Percentiles rank a stretch among this genome's conserved stretches.
Conservation (phyloP, 1,139 yeast species). For the Pichia sp. region DNA sequence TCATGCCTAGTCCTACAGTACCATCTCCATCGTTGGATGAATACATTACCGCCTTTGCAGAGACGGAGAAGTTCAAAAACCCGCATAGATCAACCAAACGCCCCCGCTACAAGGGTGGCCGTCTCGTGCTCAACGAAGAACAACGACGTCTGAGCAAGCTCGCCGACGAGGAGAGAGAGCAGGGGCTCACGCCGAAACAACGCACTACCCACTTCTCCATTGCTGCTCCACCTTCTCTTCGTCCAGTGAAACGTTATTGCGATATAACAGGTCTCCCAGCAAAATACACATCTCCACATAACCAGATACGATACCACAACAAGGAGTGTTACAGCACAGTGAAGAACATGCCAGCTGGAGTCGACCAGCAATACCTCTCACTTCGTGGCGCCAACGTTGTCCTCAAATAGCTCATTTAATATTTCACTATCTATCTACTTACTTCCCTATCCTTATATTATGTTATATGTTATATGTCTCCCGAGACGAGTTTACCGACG, state of each 20-base stretch:
- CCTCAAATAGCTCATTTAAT: conserved; percentile 36
- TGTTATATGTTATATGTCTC: neutral
- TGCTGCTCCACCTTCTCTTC: conserved; percentile 83
- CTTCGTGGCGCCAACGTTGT: conserved; percentile 86
- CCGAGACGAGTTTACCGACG: too few relatives aligned
- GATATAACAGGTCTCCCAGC: conserved; percentile 90
- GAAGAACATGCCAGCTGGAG: conserved; percentile 78
- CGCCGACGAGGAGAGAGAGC: conserved; percentile 15
- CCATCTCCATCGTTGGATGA: conserved; percentile 9
- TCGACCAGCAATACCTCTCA: conserved; percentile 87
- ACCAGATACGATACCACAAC: conserved; percentile 72
- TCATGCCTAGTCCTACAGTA: too few relatives aligned
- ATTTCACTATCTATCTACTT: neutral
- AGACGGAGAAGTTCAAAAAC: conserved; percentile 49
- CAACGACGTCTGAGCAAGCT: conserved; percentile 45
- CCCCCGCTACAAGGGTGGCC: conserved; percentile 67
- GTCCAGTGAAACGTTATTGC: conserved; percentile 79
- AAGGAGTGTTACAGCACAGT: conserved; percentile 78
- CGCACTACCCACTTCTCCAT: conserved; percentile 57
- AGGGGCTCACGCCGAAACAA: conserved; percentile 26
- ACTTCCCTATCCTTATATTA: neutral
- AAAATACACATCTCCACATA: conserved; percentile 66
- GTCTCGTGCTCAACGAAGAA: conserved; percentile 76
- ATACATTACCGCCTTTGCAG: conserved; percentile 37
- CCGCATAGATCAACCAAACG: conserved; percentile 43